A percentile compares a stretch with the other conserved stretches of the same genome.
phyloP scores from a whole-genome alignment of 1,284 basidiomycete species.

The Cryptococcus sp. region DNA sequence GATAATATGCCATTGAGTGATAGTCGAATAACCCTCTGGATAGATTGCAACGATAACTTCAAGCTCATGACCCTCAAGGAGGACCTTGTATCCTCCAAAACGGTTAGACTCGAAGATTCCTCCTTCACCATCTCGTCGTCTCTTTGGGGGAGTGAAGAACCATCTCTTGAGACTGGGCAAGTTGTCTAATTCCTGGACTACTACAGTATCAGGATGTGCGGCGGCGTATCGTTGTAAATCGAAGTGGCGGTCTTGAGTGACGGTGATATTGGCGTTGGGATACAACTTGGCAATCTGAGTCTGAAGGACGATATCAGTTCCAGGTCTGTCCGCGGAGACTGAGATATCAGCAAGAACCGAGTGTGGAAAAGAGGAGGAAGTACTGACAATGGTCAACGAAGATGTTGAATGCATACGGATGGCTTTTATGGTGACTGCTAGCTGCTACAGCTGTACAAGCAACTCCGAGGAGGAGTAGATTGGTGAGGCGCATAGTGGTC shows the following conservation, averaged over 20 bases:
- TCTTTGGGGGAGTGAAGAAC: slow-evolving; percentile 8
- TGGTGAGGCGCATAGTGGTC: no score
- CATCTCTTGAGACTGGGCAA: slow-evolving; percentile 13
- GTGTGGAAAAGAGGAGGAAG: not conserved
- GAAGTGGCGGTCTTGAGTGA: slow-evolving; percentile 19
- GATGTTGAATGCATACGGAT: no score
- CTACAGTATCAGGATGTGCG: slow-evolving; percentile 6
- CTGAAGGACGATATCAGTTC: slow-evolving; percentile 19
- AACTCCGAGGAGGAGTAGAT: no score
- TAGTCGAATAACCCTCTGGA: slow-evolving; percentile 12
- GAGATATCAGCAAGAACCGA: not conserved
- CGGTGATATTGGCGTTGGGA: slow-evolving; percentile 16
- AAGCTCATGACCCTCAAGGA: slow-evolving; percentile 20
- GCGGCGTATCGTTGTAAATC: slow-evolving; percentile 18
- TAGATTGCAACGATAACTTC: slow-evolving; percentile 22
- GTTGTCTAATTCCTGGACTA: slow-evolving; percentile 15
- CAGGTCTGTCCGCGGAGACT: slow-evolving; percentile 18
- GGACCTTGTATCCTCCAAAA: slow-evolving; percentile 24
- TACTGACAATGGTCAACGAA: not conserved
- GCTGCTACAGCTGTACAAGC: no score
- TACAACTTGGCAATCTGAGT: slow-evolving; percentile 13
- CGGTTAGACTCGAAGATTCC: slow-evolving; percentile 8
- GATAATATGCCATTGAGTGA: slow-evolving; percentile 30
- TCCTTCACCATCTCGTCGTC: slow-evolving; percentile 25
- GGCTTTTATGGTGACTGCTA: no score